Evolutionary conservation across 169 alveolate genomes (phyloP).

Genomic region (Hepatocystis sp.): DNA sequence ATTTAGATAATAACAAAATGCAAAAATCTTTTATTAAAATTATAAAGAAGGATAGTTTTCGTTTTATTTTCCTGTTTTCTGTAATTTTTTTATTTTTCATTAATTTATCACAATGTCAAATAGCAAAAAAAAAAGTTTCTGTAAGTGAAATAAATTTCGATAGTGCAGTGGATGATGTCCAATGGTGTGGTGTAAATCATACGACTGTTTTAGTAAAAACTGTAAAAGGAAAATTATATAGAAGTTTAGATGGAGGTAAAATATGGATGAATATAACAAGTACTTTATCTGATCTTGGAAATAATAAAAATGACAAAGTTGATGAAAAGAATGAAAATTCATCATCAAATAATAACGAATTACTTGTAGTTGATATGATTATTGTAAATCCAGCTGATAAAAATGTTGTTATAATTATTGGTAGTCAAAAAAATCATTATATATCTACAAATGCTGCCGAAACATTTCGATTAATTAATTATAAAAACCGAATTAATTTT

Average conservation of each 20-base stretch:
- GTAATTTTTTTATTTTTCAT: constrained; percentile 25
- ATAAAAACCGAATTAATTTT: constrained; percentile 84
- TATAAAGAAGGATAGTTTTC: constrained; percentile 15
- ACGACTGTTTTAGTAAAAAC: constrained; percentile 87
- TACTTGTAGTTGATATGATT: constrained; percentile 80
- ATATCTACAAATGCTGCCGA: constrained; percentile 84
- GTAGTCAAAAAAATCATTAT: constrained; percentile 83
- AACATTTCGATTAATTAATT: constrained; percentile 84
- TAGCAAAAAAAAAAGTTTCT: constrained; percentile 87
- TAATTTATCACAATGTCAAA: constrained; percentile 50
- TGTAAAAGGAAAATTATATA: constrained; percentile 86
- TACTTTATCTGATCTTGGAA: constrained; percentile 70
- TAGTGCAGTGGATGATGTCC: constrained; percentile 88
- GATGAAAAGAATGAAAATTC: too few species aligned
- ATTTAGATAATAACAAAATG: constrained; percentile 33
- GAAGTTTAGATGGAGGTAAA: constrained; percentile 88
- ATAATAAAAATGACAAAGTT: constrained; percentile 37
- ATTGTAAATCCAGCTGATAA: constrained; percentile 85
- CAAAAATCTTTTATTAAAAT: constrained; percentile 11
- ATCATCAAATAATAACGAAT: constrained; percentile 23
- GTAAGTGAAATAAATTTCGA: constrained; percentile 91
- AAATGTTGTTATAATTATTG: constrained; percentile 85
- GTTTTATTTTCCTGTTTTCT: constrained; percentile 18
- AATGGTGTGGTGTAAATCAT: constrained; percentile 90
- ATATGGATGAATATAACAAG: constrained; percentile 90